Conservation (phyloP, 345 rosid species). For the Eucalyptus viminalis region DNA sequence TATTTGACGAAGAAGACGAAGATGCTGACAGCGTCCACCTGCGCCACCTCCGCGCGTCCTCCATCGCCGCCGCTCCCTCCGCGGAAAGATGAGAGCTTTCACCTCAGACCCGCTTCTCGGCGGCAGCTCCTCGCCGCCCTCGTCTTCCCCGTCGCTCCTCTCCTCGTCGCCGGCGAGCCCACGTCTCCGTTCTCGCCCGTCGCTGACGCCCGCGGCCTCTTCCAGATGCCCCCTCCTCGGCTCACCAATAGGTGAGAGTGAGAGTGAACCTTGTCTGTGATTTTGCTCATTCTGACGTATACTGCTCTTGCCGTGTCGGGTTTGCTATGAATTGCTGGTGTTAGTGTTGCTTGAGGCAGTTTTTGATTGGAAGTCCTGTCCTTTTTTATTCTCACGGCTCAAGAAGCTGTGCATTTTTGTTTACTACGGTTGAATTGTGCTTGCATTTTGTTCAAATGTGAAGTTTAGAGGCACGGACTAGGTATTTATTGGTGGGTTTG, state of each 20-base stretch:
- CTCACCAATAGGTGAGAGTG: slow-evolving; percentile 37
- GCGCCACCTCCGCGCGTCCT: background rate
- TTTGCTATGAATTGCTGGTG: background rate
- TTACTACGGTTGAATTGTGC: background rate
- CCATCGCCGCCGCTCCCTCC: background rate
- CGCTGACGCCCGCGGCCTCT: slow-evolving; percentile 52
- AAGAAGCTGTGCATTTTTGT: background rate
- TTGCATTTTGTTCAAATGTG: background rate
- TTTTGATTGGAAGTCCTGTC: background rate
- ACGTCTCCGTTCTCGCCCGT: background rate
- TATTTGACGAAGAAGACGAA: background rate
- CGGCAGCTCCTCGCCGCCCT: slow-evolving; percentile 37
- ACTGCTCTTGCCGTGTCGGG: background rate
- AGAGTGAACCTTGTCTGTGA: background rate
- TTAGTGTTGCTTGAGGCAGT: background rate
- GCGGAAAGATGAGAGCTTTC: background rate
- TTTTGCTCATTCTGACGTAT: background rate
- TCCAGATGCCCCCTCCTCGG: slow-evolving; percentile 57
- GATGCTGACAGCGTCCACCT: background rate
- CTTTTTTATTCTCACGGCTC: background rate
- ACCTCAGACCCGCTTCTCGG: slow-evolving; percentile 11
- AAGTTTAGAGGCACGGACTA: no score
- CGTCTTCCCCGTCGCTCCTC: slow-evolving; percentile 15
- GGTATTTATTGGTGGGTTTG: no score
- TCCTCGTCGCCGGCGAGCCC: background rate